Evolutionary conservation across 2,329 filamentous ascomycete genomes (phyloP).

Genomic region (Monilinia aucupariae): DNA sequence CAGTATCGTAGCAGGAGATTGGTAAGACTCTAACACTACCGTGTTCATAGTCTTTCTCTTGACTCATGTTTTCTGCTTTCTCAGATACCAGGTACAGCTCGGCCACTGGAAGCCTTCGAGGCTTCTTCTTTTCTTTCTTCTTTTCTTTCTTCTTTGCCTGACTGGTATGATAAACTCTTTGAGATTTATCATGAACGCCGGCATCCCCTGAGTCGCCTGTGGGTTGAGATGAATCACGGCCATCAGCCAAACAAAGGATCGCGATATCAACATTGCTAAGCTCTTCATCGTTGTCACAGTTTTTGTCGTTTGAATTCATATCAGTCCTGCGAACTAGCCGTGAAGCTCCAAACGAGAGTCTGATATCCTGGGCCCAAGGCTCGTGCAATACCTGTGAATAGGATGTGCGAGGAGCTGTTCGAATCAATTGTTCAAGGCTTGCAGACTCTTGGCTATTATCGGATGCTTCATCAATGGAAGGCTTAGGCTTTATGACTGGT

Average conservation of each 20-base stretch:
- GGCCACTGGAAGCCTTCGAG: constrained; percentile 23
- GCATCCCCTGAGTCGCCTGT: neutral
- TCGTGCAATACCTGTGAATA: neutral
- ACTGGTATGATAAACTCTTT: neutral
- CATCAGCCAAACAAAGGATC: neutral
- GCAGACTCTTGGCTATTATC: neutral
- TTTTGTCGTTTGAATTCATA: neutral
- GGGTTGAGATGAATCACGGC: neutral
- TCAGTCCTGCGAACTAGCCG: neutral
- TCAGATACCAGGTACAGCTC: constrained; percentile 23
- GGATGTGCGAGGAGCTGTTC: neutral
- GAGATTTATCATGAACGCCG: neutral
- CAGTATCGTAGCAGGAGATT: neutral
- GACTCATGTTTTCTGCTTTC: constrained; percentile 11
- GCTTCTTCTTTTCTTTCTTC: constrained; percentile 9
- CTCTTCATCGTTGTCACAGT: neutral
- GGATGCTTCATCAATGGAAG: neutral
- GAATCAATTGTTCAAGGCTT: neutral
- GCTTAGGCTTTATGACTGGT: neutral
- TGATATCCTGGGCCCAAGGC: neutral
- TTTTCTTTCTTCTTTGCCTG: constrained; percentile 11
- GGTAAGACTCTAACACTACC: neutral
- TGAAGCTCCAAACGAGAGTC: neutral
- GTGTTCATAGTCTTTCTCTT: constrained; percentile 14
- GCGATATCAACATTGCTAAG: neutral